These are phyloP conservation scores for Penicillium sp. DNA, from an alignment of 2,329 filamentous ascomycete genomes.

Conservation along the genomic window DNA sequence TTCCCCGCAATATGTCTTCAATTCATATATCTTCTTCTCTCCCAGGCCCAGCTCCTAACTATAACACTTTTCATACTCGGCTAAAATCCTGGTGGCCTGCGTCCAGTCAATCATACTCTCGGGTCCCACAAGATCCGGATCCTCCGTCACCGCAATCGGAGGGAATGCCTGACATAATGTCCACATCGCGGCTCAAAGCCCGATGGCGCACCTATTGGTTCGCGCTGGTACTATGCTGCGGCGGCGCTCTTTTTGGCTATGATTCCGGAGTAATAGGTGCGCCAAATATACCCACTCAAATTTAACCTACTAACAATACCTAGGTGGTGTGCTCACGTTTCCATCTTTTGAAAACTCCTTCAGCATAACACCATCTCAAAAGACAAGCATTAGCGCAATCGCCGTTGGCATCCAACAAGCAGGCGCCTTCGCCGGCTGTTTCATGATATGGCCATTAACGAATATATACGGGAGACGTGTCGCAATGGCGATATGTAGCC, in stretches of 20 bases:
- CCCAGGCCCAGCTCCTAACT: slow-evolving; percentile 1
- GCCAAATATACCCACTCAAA: background rate
- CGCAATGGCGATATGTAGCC: slow-evolving; percentile 49
- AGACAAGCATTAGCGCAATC: slow-evolving; percentile 50
- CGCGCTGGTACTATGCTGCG: slow-evolving; percentile 54
- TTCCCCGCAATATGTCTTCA: background rate
- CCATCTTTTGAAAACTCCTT: slow-evolving; percentile 48
- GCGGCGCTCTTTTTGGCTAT: slow-evolving; percentile 50
- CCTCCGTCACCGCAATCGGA: slow-evolving; percentile 4
- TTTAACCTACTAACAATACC: background rate
- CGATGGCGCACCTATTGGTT: slow-evolving; percentile 55
- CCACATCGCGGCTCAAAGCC: slow-evolving; percentile 28
- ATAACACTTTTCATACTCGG: slow-evolving; percentile 13
- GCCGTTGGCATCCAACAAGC: slow-evolving; percentile 56
- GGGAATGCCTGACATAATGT: slow-evolving; percentile 1
- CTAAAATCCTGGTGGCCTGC: background rate
- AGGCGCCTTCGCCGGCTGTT: slow-evolving; percentile 56
- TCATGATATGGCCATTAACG: slow-evolving; percentile 52
- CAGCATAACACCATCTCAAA: slow-evolving; percentile 39
- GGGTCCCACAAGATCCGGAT: slow-evolving; percentile 17
- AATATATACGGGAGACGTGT: slow-evolving; percentile 49
- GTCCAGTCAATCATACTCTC: slow-evolving; percentile 12
- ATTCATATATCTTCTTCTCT: background rate
- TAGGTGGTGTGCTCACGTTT: slow-evolving; percentile 52
- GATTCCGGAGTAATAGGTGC: slow-evolving; percentile 48